A percentile compares a stretch with the other conserved stretches of the same genome.
Conservation (phyloP, 2,329 filamentous ascomycete species). For the Herpotrichia juniperi region DNA sequence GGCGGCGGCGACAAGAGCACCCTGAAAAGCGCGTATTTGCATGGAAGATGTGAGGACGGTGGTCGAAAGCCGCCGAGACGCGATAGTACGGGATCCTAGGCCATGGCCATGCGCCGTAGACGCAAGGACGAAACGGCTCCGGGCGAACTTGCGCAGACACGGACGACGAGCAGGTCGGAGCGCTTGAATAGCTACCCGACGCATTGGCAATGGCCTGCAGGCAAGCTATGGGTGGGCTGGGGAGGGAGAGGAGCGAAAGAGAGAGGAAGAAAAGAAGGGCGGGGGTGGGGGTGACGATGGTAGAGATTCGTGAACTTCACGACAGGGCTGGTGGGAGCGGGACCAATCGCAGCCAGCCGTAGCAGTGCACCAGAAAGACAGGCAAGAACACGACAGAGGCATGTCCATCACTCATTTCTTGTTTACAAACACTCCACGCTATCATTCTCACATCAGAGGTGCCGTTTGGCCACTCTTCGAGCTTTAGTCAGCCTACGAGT, state of each 20-base stretch:
- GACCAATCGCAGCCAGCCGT: neutral
- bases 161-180: constrained; percentile 72
- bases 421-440: neutral
- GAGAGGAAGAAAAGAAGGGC: constrained; percentile 11
- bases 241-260: constrained; percentile 12
- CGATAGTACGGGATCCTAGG: constrained; percentile 54
- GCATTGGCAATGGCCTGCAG: constrained; percentile 61
- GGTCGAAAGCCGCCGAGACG: constrained; percentile 43
- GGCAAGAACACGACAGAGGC: no score
- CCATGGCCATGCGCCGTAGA: constrained; percentile 47
- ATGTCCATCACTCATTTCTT: no score
- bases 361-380: neutral
- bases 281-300: constrained; percentile 5
- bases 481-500: neutral
- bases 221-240: constrained; percentile 1
- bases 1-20: constrained; percentile 71
- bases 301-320: neutral
- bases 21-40: constrained; percentile 72
- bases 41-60: constrained; percentile 70
- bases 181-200: constrained; percentile 72
- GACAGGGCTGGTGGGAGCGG: neutral
- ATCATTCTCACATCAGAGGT: neutral
- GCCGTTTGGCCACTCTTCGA: neutral
- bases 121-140: constrained; percentile 50
- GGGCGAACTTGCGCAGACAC: constrained; percentile 65